Conservation (phyloP, 1,139 yeast genomes). For the Lizanozyma gosingica region DNA sequence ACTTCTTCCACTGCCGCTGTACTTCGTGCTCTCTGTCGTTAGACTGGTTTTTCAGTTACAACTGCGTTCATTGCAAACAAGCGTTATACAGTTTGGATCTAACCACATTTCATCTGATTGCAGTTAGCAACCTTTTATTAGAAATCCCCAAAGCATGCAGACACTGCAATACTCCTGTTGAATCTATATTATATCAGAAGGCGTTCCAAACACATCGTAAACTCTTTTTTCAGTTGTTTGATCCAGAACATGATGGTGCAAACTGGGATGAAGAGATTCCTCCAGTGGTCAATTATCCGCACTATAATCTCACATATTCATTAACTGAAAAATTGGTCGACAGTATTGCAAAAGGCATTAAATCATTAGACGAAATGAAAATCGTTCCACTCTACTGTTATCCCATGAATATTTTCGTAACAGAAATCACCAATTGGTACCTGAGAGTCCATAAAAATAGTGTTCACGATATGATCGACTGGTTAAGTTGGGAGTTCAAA, state of each 20-base stretch:
- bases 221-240: background rate
- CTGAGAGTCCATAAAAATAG: background rate
- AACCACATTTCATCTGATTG: background rate
- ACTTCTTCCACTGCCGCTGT: constrained; percentile 27
- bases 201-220: background rate
- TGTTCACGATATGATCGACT: background rate
- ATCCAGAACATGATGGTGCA: background rate
- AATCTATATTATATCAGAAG: background rate
- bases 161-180: background rate
- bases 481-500: background rate
- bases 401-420: background rate
- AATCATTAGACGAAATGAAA: background rate
- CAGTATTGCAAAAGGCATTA: background rate
- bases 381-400: background rate
- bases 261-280: background rate
- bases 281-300: background rate
- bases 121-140: background rate
- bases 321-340: background rate
- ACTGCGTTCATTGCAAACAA: constrained; percentile 12
- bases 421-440: background rate
- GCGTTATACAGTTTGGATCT: constrained; percentile 5
- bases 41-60: constrained; percentile 15
- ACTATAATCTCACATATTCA: background rate
- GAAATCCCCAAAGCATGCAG: background rate
- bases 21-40: constrained; percentile 12